phyloP scores from a whole-genome alignment of 1,139 yeast genomes.

The Debaryomycetaceae sp. region DNA sequence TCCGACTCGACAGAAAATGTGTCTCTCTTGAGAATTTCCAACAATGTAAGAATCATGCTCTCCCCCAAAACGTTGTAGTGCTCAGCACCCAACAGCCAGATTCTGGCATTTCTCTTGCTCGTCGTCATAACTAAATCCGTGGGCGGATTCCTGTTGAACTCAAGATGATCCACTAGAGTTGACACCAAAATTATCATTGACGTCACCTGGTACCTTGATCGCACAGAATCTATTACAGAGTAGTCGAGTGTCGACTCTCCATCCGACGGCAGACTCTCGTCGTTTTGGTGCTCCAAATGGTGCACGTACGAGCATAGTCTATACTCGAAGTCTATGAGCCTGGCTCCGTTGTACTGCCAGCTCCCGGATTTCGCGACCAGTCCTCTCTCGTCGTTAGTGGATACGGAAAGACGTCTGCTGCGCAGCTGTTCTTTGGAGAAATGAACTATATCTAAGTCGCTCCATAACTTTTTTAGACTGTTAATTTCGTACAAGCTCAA shows the following conservation, averaged over 20 bases:
- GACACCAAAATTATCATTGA: constrained; percentile 17
- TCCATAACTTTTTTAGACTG: constrained; percentile 2
- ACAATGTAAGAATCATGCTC: constrained; percentile 15
- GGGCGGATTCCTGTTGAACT: constrained; percentile 12
- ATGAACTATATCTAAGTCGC: constrained; percentile 2
- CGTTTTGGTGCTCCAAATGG: not conserved
- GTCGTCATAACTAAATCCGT: constrained; percentile 7
- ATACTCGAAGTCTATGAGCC: not conserved
- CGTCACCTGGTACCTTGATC: constrained; percentile 15
- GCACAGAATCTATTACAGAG: constrained; percentile 9
- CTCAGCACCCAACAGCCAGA: constrained; percentile 14
- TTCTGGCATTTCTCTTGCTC: constrained; percentile 17
- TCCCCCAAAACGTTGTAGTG: constrained; percentile 21
- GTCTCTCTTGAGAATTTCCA: constrained; percentile 11
- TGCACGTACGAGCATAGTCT: constrained; percentile 1
- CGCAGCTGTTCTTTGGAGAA: not conserved
- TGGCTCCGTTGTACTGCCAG: not conserved
- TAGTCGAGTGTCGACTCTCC: not conserved
- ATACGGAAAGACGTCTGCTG: not conserved
- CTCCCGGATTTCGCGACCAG: not conserved
- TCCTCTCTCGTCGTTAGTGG: not conserved
- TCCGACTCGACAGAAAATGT: constrained; percentile 10
- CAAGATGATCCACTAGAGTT: constrained; percentile 14
- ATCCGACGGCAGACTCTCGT: not conserved
- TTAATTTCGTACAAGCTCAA: constrained; percentile 4